Percentiles rank a stretch among this genome's conserved stretches.
These are phyloP conservation scores for Erodium chrysanthum DNA, from an alignment of 441 rosid species.

Conservation along the genomic window DNA sequence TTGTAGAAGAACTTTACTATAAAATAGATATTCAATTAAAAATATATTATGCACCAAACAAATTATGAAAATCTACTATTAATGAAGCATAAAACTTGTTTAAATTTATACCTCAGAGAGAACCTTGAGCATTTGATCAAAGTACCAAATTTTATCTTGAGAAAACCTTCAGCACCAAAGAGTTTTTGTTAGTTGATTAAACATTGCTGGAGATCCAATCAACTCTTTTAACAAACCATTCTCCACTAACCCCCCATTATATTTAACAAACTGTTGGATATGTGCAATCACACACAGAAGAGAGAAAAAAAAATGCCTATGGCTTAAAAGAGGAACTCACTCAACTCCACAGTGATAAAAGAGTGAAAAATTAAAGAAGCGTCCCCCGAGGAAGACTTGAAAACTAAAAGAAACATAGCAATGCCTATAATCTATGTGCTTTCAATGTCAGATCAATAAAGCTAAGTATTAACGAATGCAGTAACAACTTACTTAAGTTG, in stretches of 20 bases:
- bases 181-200: conserved; percentile 19
- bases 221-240: conserved; percentile 6
- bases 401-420: no score
- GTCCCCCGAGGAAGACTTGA: no score
- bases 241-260: background rate
- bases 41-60: conserved; percentile 10
- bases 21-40: conserved; percentile 4
- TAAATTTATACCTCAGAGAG: conserved; percentile 71
- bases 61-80: background rate
- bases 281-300: background rate
- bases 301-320: background rate
- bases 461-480: background rate
- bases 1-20: conserved; percentile 1
- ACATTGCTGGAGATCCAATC: conserved; percentile 8
- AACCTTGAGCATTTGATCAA: conserved; percentile 99
- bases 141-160: conserved; percentile 90
- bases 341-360: background rate
- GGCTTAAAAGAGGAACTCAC: background rate
- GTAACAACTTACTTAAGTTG: background rate
- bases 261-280: background rate
- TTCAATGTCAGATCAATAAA: background rate
- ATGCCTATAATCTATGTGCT: no score
- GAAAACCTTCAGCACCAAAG: conserved; percentile 64
- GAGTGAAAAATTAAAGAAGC: no score
- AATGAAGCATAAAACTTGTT: conserved; percentile 2